phyloP scores from a whole-genome alignment of 352 stramenopile genomes.

The Aphanomyces astaci region DNA sequence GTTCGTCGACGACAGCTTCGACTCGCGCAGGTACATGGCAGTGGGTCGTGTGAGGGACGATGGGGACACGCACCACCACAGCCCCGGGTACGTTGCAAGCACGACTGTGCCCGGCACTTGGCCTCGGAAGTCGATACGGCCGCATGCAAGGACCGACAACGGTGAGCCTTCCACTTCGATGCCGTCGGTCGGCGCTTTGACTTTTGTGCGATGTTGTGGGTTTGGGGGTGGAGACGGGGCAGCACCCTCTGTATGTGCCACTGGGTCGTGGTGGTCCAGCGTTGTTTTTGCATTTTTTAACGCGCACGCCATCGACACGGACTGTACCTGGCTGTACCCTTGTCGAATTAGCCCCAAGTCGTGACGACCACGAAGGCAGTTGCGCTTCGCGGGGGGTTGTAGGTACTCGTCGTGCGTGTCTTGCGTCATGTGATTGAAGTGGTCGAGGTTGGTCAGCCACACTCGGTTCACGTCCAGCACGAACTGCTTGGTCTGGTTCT shows the following conservation, averaged over 20 bases:
- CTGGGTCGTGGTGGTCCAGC: too few relatives aligned
- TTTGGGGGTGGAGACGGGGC: not conserved
- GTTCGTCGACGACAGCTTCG: constrained; percentile 45
- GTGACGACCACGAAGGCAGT: constrained; percentile 34
- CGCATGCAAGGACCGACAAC: constrained; percentile 53
- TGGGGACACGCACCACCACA: constrained; percentile 24
- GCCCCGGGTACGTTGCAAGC: not conserved
- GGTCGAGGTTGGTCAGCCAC: constrained; percentile 87
- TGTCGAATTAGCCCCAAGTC: constrained; percentile 53
- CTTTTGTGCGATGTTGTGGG: not conserved
- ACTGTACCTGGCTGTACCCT: constrained; percentile 73
- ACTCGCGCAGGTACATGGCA: constrained; percentile 46
- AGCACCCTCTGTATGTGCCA: too few relatives aligned
- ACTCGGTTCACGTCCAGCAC: constrained; percentile 85
- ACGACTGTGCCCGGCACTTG: constrained; percentile 12
- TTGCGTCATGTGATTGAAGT: constrained; percentile 52
- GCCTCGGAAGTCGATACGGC: constrained; percentile 21
- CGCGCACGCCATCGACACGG: constrained; percentile 47
- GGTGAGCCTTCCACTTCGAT: constrained; percentile 16
- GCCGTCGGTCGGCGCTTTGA: not conserved
- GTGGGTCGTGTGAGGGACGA: constrained; percentile 36
- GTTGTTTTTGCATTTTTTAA: constrained; percentile 46
- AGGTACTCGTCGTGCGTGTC: not conserved
- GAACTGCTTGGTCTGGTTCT: constrained; percentile 73
- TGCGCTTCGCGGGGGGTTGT: not conserved